Evolutionary conservation across 1,284 basidiomycete genomes (phyloP).

Genomic region (Pseudozyma hubeiensis): DNA sequence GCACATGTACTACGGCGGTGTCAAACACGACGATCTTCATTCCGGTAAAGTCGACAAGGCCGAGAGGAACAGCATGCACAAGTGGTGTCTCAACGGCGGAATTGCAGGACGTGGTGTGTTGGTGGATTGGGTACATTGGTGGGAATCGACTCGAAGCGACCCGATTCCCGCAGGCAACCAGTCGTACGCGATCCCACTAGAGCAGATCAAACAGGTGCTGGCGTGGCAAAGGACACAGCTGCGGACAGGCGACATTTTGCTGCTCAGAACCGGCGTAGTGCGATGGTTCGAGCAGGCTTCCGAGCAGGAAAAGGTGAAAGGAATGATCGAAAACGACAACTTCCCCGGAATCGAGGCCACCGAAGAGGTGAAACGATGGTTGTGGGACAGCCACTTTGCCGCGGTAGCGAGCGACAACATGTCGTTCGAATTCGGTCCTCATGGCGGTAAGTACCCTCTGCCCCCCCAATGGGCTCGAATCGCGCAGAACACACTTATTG

Average conservation of each 20-base stretch:
- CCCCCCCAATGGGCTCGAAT: background rate
- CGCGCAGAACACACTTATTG: background rate
- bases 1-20: slow-evolving; percentile 35
- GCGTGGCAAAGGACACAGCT: slow-evolving; percentile 32
- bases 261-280: slow-evolving; percentile 40
- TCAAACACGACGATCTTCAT: slow-evolving; percentile 40
- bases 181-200: slow-evolving; percentile 29
- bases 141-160: slow-evolving; percentile 35
- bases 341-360: slow-evolving; percentile 42
- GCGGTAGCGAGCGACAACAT: slow-evolving; percentile 42
- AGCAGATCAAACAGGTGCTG: slow-evolving; percentile 39
- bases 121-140: slow-evolving; percentile 51
- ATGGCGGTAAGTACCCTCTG: slow-evolving; percentile 24
- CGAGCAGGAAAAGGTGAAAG: slow-evolving; percentile 25
- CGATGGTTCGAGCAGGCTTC: slow-evolving; percentile 41
- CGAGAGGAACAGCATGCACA: slow-evolving; percentile 37
- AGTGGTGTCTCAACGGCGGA: slow-evolving; percentile 36
- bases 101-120: slow-evolving; percentile 44
- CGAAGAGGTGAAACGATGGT: slow-evolving; percentile 41
- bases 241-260: slow-evolving; percentile 27
- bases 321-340: slow-evolving; percentile 44
- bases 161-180: slow-evolving; percentile 31
- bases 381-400: slow-evolving; percentile 48
- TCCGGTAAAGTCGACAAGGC: slow-evolving; percentile 26
- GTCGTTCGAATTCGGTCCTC: slow-evolving; percentile 45